Conservation (phyloP, 495 filamentous ascomycete species). For the Haplographium delicatum region DNA sequence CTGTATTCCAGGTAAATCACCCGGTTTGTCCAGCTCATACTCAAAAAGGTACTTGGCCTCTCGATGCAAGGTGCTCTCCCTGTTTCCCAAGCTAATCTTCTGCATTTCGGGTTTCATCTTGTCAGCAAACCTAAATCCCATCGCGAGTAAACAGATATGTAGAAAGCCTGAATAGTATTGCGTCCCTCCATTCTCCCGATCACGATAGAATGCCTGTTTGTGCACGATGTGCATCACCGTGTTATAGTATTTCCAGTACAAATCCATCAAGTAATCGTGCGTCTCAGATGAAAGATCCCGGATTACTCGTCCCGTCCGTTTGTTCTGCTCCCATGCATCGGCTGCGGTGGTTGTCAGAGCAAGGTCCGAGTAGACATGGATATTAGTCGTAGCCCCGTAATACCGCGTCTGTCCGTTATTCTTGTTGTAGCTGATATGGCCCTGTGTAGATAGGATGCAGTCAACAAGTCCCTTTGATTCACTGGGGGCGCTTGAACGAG, state of each 20-base stretch:
- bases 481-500: no score
- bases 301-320: conserved; percentile 40
- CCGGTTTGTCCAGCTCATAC: conserved; percentile 43
- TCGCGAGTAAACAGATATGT: conserved; percentile 46
- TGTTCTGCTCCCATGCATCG: conserved; percentile 31
- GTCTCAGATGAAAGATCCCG: conserved; percentile 35
- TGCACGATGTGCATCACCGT: conserved; percentile 41
- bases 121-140: conserved; percentile 46
- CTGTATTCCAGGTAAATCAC: conserved; percentile 44
- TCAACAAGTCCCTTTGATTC: no score
- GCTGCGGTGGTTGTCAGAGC: neutral
- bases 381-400: conserved; percentile 42
- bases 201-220: conserved; percentile 41
- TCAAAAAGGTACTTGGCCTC: conserved; percentile 48
- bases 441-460: neutral
- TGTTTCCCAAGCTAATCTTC: conserved; percentile 36
- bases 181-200: conserved; percentile 34
- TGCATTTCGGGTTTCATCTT: conserved; percentile 42
- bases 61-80: conserved; percentile 46
- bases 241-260: conserved; percentile 49
- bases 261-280: conserved; percentile 45
- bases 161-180: conserved; percentile 46
- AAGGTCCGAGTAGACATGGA: conserved; percentile 6
- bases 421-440: conserved; percentile 39
- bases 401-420: conserved; percentile 37